phyloP scores from a whole-genome alignment of 306 rosid species.

The Acacia crassicarpa region DNA sequence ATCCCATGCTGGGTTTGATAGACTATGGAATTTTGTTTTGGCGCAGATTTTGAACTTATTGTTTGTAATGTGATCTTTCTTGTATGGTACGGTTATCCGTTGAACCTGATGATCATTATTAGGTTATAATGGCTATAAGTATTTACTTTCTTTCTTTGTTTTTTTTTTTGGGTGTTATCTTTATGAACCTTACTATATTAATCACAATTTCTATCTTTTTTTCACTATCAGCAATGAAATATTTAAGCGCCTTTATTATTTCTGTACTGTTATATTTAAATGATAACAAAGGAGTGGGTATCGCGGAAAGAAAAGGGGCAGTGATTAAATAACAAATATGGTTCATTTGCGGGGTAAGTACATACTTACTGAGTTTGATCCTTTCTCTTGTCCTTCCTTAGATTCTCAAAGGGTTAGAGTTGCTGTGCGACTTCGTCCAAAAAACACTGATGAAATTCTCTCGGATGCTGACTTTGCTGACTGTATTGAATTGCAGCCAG shows the following conservation, averaged over 20 bases:
- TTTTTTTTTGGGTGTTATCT: not conserved
- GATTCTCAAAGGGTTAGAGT: slow-evolving; percentile 69
- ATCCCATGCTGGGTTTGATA: not conserved
- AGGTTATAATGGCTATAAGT: not conserved
- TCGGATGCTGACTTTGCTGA: slow-evolving; percentile 60
- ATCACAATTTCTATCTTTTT: not conserved
- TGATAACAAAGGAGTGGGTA: not conserved
- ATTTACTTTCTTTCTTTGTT: not conserved
- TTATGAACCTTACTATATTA: not conserved
- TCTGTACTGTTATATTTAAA: not conserved
- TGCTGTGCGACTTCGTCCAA: slow-evolving; percentile 63
- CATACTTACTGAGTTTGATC: not conserved
- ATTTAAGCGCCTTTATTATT: not conserved
- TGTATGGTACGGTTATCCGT: not conserved
- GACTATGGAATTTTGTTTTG: not conserved
- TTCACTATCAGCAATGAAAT: not conserved
- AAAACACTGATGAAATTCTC: slow-evolving; percentile 51
- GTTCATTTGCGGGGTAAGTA: not conserved
- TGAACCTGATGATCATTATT: not conserved
- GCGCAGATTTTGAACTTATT: not conserved
- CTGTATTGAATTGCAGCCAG: slow-evolving; percentile 64
- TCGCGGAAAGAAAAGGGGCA: too few relatives aligned
- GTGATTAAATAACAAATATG: not conserved
- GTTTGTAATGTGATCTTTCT: not conserved
- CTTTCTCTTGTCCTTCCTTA: slow-evolving; percentile 9